Conservation (phyloP, 495 filamentous ascomycete genomes). For the Xylaria flabelliformis region DNA sequence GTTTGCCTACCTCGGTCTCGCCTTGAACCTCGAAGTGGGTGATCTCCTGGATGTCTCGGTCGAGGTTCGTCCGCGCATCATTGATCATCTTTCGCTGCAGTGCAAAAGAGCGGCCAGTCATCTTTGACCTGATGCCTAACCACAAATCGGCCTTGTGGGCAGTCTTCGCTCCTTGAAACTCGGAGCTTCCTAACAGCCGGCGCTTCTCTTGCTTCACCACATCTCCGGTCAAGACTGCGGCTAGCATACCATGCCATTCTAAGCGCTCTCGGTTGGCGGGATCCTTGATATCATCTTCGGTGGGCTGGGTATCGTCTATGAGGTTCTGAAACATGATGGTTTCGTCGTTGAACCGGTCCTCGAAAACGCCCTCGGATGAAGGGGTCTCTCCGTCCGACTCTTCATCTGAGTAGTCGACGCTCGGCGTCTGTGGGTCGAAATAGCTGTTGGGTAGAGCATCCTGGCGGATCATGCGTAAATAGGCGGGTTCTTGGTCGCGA, state of each 20-base stretch:
- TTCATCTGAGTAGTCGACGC: slow-evolving; percentile 74
- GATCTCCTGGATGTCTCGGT: slow-evolving; percentile 79
- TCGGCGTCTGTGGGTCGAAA: slow-evolving; percentile 72
- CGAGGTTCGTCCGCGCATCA: slow-evolving; percentile 72
- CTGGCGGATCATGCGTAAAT: slow-evolving; percentile 55
- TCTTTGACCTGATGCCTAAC: slow-evolving; percentile 82
- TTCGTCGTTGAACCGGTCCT: slow-evolving; percentile 88
- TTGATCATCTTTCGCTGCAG: slow-evolving; percentile 85
- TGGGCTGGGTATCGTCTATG: slow-evolving; percentile 85
- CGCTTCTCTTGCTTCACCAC: slow-evolving; percentile 98
- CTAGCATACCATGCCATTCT: slow-evolving; percentile 98
- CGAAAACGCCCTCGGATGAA: slow-evolving; percentile 79
- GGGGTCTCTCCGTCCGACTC: slow-evolving; percentile 87
- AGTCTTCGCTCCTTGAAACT: slow-evolving; percentile 71
- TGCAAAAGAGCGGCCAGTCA: slow-evolving; percentile 81
- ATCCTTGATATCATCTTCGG: slow-evolving; percentile 85
- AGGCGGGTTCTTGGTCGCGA: slow-evolving; percentile 56
- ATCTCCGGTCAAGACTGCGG: slow-evolving; percentile 92
- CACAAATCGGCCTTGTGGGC: slow-evolving; percentile 84
- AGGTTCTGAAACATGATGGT: slow-evolving; percentile 85
- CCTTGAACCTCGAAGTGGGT: slow-evolving; percentile 93
- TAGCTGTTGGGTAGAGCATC: slow-evolving; percentile 74
- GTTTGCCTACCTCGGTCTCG: slow-evolving; percentile 87
- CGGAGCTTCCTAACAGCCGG: slow-evolving; percentile 81
- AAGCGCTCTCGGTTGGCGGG: slow-evolving; percentile 87